Conservation (phyloP, 352 stramenopile species). For the Phytophthora macrochlamydospora region DNA sequence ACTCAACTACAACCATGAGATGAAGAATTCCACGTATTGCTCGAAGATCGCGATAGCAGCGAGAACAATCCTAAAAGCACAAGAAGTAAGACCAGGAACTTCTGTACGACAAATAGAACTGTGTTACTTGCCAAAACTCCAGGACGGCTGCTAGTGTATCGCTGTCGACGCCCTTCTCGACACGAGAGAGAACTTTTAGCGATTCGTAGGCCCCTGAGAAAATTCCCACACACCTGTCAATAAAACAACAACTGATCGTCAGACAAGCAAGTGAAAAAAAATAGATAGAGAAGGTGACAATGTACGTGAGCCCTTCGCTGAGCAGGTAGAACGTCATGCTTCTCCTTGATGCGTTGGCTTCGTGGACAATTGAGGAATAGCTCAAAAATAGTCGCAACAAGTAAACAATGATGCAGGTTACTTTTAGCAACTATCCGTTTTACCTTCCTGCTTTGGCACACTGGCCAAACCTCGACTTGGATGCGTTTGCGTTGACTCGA, state of each 20-base stretch:
- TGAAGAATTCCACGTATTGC: constrained; percentile 72
- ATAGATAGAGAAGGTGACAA: not conserved
- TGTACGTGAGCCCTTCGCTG: constrained; percentile 71
- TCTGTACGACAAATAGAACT: too few species aligned
- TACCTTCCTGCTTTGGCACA: too few species aligned
- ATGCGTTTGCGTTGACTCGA: too few species aligned
- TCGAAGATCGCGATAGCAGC: constrained; percentile 58
- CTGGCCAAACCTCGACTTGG: too few species aligned
- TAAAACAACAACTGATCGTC: not conserved
- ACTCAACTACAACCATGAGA: constrained; percentile 52
- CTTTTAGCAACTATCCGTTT: too few species aligned
- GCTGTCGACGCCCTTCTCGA: constrained; percentile 60
- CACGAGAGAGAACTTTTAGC: constrained; percentile 67
- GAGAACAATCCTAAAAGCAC: constrained; percentile 54
- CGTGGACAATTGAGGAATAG: too few species aligned
- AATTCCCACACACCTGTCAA: constrained; percentile 52
- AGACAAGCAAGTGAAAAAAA: not conserved
- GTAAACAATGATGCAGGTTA: too few species aligned
- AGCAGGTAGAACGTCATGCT: constrained; percentile 76
- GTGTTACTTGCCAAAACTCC: constrained; percentile 49
- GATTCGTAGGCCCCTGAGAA: constrained; percentile 73
- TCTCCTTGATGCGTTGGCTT: not conserved
- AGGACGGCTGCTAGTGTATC: constrained; percentile 53
- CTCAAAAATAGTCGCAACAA: too few species aligned
- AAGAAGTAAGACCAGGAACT: too few species aligned